These are phyloP conservation scores for Ophiocordyceps robertsii DNA, from an alignment of 2,329 filamentous ascomycete species.

Conservation along the genomic window DNA sequence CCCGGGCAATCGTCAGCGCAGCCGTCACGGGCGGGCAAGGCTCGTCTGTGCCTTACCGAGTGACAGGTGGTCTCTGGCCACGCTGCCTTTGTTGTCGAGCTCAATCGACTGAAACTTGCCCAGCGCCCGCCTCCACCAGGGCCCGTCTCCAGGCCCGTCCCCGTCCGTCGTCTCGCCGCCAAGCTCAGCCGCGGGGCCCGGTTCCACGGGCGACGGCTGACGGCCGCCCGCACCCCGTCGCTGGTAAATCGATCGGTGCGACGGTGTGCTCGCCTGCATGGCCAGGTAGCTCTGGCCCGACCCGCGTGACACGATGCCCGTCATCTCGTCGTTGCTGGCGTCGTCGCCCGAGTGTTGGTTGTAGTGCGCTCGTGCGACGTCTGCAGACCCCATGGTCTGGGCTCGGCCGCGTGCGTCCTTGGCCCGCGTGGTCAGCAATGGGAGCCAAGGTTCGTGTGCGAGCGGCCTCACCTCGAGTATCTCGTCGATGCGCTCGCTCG, in stretches of 20 bases:
- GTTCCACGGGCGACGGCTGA: not conserved
- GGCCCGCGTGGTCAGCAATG: not conserved
- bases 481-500: slow-evolving; percentile 27
- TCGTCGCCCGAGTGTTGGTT: slow-evolving; percentile 6
- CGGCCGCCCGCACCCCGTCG: not conserved
- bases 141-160: slow-evolving; percentile 1
- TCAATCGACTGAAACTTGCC: slow-evolving; percentile 49
- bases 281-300: slow-evolving; percentile 26
- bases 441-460: not conserved
- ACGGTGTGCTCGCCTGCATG: slow-evolving; percentile 13
- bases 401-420: slow-evolving; percentile 30
- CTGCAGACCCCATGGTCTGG: slow-evolving; percentile 20
- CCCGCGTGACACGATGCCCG: slow-evolving; percentile 22
- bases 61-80: slow-evolving; percentile 70
- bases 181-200: not conserved
- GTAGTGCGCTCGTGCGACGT: slow-evolving; percentile 7
- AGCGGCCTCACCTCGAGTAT: slow-evolving; percentile 29
- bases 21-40: not conserved
- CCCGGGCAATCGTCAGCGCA: not conserved
- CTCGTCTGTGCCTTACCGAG: slow-evolving; percentile 40
- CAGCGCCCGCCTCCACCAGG: slow-evolving; percentile 39
- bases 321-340: slow-evolving; percentile 24
- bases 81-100: slow-evolving; percentile 75
- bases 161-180: not conserved
- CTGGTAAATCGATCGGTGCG: slow-evolving; percentile 6